Evolutionary conservation across 2,329 filamentous ascomycete species (phyloP).

Genomic region (Microcyclospora pomicola): DNA sequence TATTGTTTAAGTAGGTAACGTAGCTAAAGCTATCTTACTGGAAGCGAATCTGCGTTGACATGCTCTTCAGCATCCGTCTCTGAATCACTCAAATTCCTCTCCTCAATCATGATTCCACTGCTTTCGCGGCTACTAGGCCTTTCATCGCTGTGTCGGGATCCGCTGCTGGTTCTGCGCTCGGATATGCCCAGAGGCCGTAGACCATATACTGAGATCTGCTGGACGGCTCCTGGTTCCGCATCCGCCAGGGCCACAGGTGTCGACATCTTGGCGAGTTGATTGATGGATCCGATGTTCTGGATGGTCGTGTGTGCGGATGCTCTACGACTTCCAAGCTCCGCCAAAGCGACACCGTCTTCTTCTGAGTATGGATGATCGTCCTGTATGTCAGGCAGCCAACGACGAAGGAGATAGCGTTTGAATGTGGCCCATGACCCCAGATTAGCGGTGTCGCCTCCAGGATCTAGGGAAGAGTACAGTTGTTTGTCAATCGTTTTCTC

Average conservation of each 20-base stretch:
- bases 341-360: conserved; percentile 4
- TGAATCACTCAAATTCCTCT: conserved; percentile 24
- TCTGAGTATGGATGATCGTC: conserved; percentile 1
- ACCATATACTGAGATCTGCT: conserved; percentile 4
- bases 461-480: conserved; percentile 18
- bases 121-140: conserved; percentile 21
- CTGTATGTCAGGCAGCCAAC: conserved; percentile 28
- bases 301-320: conserved; percentile 1
- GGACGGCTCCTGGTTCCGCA: conserved; percentile 17
- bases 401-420: conserved; percentile 26
- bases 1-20: no score
- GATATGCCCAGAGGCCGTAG: conserved; percentile 5
- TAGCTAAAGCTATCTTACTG: no score
- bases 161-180: conserved; percentile 1
- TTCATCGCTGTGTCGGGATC: conserved; percentile 14
- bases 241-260: conserved; percentile 26
- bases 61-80: conserved; percentile 21
- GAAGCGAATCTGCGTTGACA: no score
- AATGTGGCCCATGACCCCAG: conserved; percentile 26
- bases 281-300: conserved; percentile 14
- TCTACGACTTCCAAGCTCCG: conserved; percentile 7
- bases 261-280: conserved; percentile 21
- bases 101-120: conserved; percentile 29
- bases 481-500: conserved; percentile 25
- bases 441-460: conserved; percentile 21